A percentile compares a stretch with the other conserved stretches of the same genome.
phyloP scores from a whole-genome alignment of 495 filamentous ascomycete species.

The Talaromyces adpressus region DNA sequence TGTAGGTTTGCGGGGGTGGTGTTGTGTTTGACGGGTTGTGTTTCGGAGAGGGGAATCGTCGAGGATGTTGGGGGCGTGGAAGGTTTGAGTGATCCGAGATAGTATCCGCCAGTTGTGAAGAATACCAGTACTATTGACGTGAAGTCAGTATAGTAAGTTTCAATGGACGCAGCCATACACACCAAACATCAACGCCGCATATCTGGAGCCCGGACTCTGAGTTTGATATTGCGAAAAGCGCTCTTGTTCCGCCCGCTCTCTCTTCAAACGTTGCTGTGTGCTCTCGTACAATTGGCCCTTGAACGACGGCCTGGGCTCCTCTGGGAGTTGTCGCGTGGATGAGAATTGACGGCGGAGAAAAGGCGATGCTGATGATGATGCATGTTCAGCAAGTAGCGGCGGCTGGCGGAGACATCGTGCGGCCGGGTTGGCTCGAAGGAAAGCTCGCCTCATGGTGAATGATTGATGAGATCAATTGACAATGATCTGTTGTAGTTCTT shows the following conservation, averaged over 20 bases:
- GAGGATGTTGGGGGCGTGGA: constrained; percentile 57
- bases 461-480: not conserved
- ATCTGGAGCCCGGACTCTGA: constrained; percentile 45
- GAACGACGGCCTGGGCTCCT: constrained; percentile 45
- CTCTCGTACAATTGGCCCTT: constrained; percentile 84
- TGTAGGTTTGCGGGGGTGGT: constrained; percentile 69
- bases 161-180: constrained; percentile 13
- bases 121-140: constrained; percentile 42
- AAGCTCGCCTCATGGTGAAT: constrained; percentile 1
- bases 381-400: not conserved
- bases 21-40: constrained; percentile 60
- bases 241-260: constrained; percentile 64
- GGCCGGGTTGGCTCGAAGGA: not conserved
- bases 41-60: constrained; percentile 59
- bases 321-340: not conserved
- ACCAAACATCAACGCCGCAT: constrained; percentile 60
- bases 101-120: constrained; percentile 60
- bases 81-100: constrained; percentile 57
- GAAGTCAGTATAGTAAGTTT: not conserved
- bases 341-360: not conserved
- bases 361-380: not conserved
- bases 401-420: not conserved
- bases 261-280: constrained; percentile 64
- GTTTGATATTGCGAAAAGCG: constrained; percentile 53
- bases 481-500: not conserved